These are phyloP conservation scores for Pseudogymnoascus sp. DNA, from an alignment of 2,329 filamentous ascomycete genomes.

Conservation along the genomic window DNA sequence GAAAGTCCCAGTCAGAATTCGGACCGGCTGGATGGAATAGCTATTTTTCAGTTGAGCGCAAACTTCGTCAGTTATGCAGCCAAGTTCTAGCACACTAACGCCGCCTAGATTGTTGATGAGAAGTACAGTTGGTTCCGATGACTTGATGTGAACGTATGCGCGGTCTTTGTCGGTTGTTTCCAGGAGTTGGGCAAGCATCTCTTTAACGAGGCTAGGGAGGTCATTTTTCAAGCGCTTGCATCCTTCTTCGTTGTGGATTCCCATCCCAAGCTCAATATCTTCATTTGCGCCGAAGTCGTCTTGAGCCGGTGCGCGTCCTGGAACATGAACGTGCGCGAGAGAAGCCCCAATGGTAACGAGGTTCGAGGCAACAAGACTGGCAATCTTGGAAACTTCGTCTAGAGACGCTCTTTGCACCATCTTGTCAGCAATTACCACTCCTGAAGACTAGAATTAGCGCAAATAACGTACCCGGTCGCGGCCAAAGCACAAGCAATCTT, in stretches of 20 bases:
- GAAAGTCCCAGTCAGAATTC: conserved; percentile 40
- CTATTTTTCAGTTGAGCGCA: conserved; percentile 27
- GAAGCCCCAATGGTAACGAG: conserved; percentile 44
- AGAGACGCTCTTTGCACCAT: conserved; percentile 11
- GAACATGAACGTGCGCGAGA: conserved; percentile 44
- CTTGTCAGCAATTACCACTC: no score
- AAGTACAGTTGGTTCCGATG: conserved; percentile 18
- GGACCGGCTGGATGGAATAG: conserved; percentile 26
- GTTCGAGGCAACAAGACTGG: conserved; percentile 20
- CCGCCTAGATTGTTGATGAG: conserved; percentile 18
- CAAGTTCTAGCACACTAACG: conserved; percentile 34
- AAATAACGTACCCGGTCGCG: conserved; percentile 12
- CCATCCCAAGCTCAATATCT: conserved; percentile 38
- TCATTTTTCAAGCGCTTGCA: conserved; percentile 12
- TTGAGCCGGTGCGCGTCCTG: conserved; percentile 28
- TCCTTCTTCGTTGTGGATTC: conserved; percentile 45
- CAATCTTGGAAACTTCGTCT: conserved; percentile 21
- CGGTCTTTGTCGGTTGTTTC: conserved; percentile 16
- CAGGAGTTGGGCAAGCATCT: conserved; percentile 38
- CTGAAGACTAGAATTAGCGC: no score
- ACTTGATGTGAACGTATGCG: conserved; percentile 8
- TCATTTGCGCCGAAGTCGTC: conserved; percentile 34
- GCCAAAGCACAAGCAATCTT: conserved; percentile 31
- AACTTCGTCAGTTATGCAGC: conserved; percentile 37
- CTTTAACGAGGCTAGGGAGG: conserved; percentile 1